Conservation (phyloP, 352 stramenopile species). For the Globisporangium perplexum region DNA sequence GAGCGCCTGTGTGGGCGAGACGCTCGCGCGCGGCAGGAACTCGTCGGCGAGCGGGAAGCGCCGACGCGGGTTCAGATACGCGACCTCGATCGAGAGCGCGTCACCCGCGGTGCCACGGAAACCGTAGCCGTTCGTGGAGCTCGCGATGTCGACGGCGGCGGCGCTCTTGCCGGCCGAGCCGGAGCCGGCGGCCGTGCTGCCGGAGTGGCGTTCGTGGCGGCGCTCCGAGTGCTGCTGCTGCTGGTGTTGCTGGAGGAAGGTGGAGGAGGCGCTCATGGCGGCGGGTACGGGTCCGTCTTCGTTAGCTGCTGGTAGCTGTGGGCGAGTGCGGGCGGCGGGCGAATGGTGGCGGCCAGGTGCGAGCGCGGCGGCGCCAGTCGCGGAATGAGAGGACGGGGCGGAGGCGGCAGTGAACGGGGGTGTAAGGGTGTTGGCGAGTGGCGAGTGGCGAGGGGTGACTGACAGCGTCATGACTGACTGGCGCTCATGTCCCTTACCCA, state of each 20-base stretch:
- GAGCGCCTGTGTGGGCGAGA: constrained; percentile 30
- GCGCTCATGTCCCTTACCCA: not conserved
- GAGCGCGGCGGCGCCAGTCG: not conserved
- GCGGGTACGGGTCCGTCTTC: constrained; percentile 1
- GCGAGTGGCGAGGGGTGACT: not conserved
- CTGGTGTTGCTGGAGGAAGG: not conserved
- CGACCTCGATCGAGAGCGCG: constrained; percentile 56
- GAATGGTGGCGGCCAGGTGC: constrained; percentile 1
- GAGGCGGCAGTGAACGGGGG: too few species aligned
- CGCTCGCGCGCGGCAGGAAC: constrained; percentile 35
- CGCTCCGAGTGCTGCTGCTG: not conserved
- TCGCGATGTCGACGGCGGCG: constrained; percentile 24
- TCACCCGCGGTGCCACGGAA: constrained; percentile 47
- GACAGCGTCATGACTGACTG: not conserved
- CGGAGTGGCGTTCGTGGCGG: constrained; percentile 1
- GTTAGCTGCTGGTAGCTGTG: constrained; percentile 7
- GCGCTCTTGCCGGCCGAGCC: constrained; percentile 13
- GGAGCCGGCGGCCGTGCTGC: constrained; percentile 14
- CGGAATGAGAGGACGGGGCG: not conserved
- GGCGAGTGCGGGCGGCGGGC: not conserved
- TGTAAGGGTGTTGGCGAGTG: not conserved
- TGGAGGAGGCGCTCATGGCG: not conserved
- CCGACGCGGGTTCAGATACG: constrained; percentile 45
- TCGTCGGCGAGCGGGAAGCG: constrained; percentile 55
- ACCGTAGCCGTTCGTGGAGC: constrained; percentile 37